These are phyloP conservation scores for Backusella parvicylindrica DNA, from an alignment of 192 early-diverging fungal genomes.

Conservation along the genomic window DNA sequence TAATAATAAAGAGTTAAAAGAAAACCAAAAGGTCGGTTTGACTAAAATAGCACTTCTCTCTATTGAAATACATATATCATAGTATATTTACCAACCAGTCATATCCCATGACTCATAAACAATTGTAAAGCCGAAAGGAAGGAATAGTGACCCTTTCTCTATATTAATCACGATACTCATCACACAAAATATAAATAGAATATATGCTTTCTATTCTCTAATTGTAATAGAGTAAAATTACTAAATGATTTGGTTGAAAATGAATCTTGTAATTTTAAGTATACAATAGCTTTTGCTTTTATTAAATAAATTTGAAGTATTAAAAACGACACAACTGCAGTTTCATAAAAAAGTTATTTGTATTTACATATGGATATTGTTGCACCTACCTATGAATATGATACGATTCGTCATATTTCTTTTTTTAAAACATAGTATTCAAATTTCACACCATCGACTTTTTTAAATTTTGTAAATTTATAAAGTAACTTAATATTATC, in stretches of 20 bases:
- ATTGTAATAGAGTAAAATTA: background rate
- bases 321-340: no score
- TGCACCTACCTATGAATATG: no score
- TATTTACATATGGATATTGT: no score
- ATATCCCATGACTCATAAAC: background rate
- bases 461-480: no score
- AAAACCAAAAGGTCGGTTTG: no score
- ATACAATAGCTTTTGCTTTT: background rate
- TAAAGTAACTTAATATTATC: no score
- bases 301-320: background rate
- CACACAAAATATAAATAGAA: background rate
- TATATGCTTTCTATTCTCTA: background rate
- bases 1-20: background rate
- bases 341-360: no score
- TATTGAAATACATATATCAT: no score
- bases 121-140: background rate
- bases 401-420: no score
- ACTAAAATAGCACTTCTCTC: no score
- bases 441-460: no score
- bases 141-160: background rate
- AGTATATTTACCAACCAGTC: background rate
- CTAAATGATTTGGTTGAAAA: background rate
- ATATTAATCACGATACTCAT: background rate
- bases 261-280: background rate
- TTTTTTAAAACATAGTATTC: no score